phyloP scores from a whole-genome alignment of 2,329 filamentous ascomycete species.

The Cercospora zeae-maydis region DNA sequence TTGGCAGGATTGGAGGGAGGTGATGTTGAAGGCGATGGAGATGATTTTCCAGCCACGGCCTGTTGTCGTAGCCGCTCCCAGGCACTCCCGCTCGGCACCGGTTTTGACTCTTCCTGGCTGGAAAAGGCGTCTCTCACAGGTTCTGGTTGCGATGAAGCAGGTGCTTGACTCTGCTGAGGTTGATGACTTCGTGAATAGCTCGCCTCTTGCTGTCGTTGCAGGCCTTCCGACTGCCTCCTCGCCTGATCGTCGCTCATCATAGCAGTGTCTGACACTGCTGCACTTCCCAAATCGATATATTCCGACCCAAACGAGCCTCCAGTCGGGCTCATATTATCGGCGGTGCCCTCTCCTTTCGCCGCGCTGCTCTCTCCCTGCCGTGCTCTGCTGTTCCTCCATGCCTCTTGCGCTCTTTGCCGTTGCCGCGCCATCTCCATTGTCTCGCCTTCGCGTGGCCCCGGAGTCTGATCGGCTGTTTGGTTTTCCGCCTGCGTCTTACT shows the following conservation, averaged over 20 bases:
- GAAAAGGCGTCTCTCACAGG: neutral
- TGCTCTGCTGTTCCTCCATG: slow-evolving; percentile 18
- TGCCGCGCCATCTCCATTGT: slow-evolving; percentile 34
- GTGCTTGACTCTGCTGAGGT: neutral
- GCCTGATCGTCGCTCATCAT: slow-evolving; percentile 34
- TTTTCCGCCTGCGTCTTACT: slow-evolving; percentile 12
- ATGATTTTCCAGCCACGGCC: slow-evolving; percentile 22
- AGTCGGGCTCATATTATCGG: slow-evolving; percentile 43
- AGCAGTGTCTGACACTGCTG: slow-evolving; percentile 22
- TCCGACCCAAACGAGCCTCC: slow-evolving; percentile 34
- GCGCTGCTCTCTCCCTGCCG: slow-evolving; percentile 1
- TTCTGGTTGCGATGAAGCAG: neutral
- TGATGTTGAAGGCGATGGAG: slow-evolving; percentile 24
- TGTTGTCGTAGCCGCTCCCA: slow-evolving; percentile 46
- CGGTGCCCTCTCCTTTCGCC: neutral
- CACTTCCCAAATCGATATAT: slow-evolving; percentile 30
- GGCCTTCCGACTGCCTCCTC: slow-evolving; percentile 14
- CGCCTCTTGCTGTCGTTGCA: slow-evolving; percentile 13
- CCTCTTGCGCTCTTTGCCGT: slow-evolving; percentile 26
- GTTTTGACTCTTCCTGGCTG: neutral
- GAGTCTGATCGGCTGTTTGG: slow-evolving; percentile 23
- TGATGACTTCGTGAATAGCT: slow-evolving; percentile 7
- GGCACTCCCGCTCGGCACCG: slow-evolving; percentile 35
- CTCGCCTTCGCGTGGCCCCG: slow-evolving; percentile 26
- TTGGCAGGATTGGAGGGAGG: slow-evolving; percentile 25